Percentiles rank a stretch among this genome's conserved stretches.
phyloP scores from a whole-genome alignment of 1,139 yeast species.

The Kodamaea sp. region DNA sequence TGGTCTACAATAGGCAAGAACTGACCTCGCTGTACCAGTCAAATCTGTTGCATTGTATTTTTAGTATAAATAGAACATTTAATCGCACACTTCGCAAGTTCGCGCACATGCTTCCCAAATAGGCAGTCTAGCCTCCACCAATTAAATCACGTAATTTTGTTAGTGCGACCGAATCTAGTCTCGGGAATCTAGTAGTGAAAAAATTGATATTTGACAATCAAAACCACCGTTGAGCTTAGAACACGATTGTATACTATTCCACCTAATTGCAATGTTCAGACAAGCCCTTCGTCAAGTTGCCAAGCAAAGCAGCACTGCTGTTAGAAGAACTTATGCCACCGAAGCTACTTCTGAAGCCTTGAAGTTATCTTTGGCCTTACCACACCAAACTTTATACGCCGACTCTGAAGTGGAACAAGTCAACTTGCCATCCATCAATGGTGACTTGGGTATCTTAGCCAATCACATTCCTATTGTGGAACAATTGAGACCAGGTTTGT shows the following conservation, averaged over 20 bases:
- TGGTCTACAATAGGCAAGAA: no score
- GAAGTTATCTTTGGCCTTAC: slow-evolving; percentile 88
- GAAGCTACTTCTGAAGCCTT: slow-evolving; percentile 74
- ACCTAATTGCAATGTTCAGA: slow-evolving; percentile 55
- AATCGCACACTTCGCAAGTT: no score
- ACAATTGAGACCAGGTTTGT: slow-evolving; percentile 95
- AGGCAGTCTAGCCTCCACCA: slow-evolving; percentile 34
- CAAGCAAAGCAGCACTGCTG: slow-evolving; percentile 60
- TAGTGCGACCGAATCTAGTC: slow-evolving; percentile 6
- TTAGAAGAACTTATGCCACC: slow-evolving; percentile 87
- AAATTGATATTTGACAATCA: no score
- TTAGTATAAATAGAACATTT: no score
- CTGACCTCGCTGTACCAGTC: no score
- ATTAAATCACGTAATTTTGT: slow-evolving; percentile 22
- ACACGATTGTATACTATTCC: neutral
- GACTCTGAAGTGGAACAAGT: slow-evolving; percentile 75
- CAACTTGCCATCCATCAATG: slow-evolving; percentile 93
- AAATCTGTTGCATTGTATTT: no score
- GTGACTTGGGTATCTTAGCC: slow-evolving; percentile 96
- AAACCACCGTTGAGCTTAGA: no score
- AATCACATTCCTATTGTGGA: slow-evolving; percentile 98
- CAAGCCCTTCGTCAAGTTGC: slow-evolving; percentile 65
- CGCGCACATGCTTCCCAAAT: slow-evolving; percentile 20
- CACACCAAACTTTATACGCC: slow-evolving; percentile 67
- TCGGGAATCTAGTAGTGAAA: slow-evolving; percentile 12